Percentiles rank a stretch among this genome's conserved stretches.
Conservation (phyloP, 2,329 filamentous ascomycete species). For the Colletotrichum sp. region DNA sequence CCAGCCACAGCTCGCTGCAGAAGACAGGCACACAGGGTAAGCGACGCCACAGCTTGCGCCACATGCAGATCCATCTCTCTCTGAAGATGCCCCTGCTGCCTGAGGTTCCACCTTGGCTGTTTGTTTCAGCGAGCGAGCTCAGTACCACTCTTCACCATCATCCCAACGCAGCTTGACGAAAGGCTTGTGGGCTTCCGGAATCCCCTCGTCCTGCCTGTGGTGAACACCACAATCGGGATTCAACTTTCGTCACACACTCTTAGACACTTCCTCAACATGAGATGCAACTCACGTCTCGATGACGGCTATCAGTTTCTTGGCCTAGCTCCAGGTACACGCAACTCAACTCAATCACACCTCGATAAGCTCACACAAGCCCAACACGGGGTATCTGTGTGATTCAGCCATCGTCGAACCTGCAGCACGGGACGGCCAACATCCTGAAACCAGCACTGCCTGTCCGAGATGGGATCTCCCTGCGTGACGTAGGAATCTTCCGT, state of each 20-base stretch:
- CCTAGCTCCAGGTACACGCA: background rate
- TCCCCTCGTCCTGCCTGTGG: background rate
- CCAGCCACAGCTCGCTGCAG: constrained; percentile 1
- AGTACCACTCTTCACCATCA: background rate
- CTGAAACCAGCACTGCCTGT: constrained; percentile 17
- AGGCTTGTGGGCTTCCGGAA: background rate
- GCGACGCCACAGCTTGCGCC: background rate
- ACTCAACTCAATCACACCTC: background rate
- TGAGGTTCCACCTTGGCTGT: background rate
- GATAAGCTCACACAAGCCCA: constrained; percentile 10
- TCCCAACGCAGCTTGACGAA: background rate
- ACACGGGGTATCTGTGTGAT: background rate
- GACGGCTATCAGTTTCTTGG: background rate
- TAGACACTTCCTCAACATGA: background rate
- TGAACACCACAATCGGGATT: background rate
- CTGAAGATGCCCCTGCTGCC: background rate
- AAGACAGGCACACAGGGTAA: background rate
- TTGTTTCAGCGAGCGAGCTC: constrained; percentile 1
- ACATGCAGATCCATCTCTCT: background rate
- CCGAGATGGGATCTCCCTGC: constrained; percentile 18
- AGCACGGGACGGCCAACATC: constrained; percentile 8
- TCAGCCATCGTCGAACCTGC: background rate
- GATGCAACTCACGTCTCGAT: background rate
- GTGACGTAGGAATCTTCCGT: constrained; percentile 12
- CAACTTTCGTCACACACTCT: background rate